Conservation (phyloP, 352 stramenopile species). For the Globisporangium cystogenes region DNA sequence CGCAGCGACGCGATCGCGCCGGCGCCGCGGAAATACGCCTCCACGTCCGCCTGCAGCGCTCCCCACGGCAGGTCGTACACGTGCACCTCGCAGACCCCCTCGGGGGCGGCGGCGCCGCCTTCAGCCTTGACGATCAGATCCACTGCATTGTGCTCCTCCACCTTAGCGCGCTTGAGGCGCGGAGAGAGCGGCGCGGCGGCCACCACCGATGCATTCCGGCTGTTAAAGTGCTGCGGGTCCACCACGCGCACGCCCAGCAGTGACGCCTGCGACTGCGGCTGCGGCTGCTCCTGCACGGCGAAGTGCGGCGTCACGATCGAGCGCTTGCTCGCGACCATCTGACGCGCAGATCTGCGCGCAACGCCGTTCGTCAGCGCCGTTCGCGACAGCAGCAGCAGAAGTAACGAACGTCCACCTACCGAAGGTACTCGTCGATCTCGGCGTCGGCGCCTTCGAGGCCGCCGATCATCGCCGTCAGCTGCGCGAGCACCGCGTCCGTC, state of each 20-base stretch:
- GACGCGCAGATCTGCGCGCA: constrained; percentile 25
- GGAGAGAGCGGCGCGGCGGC: constrained; percentile 19
- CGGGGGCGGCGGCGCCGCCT: too few relatives aligned
- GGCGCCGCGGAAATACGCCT: constrained; percentile 59
- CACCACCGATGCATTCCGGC: constrained; percentile 3
- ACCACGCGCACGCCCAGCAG: constrained; percentile 11
- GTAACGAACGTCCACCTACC: constrained; percentile 18
- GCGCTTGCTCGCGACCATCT: constrained; percentile 31
- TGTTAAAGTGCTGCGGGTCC: constrained; percentile 13
- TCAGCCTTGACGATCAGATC: constrained; percentile 48
- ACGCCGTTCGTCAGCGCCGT: background rate
- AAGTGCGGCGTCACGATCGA: constrained; percentile 7
- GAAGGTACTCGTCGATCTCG: constrained; percentile 60
- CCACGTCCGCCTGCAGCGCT: constrained; percentile 37
- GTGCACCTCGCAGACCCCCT: constrained; percentile 59
- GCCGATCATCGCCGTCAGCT: constrained; percentile 35
- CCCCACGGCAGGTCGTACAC: constrained; percentile 66
- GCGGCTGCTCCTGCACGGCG: constrained; percentile 3
- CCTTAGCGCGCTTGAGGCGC: constrained; percentile 25
- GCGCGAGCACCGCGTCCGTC: constrained; percentile 22
- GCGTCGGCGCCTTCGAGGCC: constrained; percentile 27
- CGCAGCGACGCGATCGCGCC: constrained; percentile 43
- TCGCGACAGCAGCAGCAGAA: too few relatives aligned
- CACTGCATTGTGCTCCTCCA: constrained; percentile 19
- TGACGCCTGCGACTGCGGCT: too few relatives aligned